phyloP scores from a whole-genome alignment of 2,329 filamentous ascomycete species.

The Botryosphaeria dothidea region DNA sequence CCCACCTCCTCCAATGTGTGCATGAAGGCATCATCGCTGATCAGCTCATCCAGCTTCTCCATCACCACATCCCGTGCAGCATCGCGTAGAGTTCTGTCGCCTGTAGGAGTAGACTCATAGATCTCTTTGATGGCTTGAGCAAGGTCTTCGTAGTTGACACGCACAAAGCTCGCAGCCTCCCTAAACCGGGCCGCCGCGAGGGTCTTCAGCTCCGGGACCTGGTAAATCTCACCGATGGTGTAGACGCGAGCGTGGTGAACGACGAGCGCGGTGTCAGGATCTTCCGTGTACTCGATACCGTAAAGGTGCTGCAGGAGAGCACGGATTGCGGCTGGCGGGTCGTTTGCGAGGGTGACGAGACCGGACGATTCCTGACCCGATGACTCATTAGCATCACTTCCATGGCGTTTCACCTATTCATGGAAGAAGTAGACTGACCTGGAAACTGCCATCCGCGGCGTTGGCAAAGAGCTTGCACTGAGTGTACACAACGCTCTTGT shows the following conservation, averaged over 20 bases:
- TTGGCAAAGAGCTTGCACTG: neutral
- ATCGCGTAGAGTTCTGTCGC: neutral
- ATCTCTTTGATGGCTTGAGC: neutral
- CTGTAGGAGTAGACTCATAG: neutral
- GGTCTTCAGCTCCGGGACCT: neutral
- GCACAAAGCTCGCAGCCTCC: neutral
- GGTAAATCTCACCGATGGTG: neutral
- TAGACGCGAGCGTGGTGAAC: neutral
- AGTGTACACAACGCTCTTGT: neutral
- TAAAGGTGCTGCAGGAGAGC: conserved; percentile 84
- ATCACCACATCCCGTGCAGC: neutral
- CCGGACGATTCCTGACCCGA: neutral
- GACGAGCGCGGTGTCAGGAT: neutral
- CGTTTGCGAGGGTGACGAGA: conserved; percentile 63
- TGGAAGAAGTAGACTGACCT: neutral
- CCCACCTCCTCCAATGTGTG: neutral
- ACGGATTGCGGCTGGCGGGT: conserved; percentile 71
- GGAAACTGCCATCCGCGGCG: neutral
- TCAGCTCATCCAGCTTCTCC: neutral
- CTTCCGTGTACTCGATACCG: conserved; percentile 69
- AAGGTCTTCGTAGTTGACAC: neutral
- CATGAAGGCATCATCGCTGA: neutral
- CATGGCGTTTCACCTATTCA: too few relatives aligned
- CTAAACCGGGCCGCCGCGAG: neutral
- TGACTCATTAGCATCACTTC: too few relatives aligned